Base-by-base conservation (phyloP, 2,329 filamentous ascomycete genomes). In the Blastomyces silverae region DNA sequence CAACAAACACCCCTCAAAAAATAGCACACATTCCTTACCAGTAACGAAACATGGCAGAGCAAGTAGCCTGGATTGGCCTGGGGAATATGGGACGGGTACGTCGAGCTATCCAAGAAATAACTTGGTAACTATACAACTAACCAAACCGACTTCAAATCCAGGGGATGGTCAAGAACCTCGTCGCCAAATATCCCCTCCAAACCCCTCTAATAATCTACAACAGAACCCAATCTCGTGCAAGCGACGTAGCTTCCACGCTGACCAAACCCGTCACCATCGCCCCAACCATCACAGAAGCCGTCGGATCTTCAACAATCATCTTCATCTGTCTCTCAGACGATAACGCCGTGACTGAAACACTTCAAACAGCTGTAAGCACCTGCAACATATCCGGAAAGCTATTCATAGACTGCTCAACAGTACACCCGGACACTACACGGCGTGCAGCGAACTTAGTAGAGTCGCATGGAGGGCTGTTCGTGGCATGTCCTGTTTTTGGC, bases 111-210 rank as follows among this genome's bases (percentile, higher is more conserved):
- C 3, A 48, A n/a, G 7, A 48, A 48, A 48, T 48, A 22, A 8
- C 46, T 22, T 48, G 7, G 34, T 8, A 34, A 20, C 22, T 7
- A 37, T 34, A 10, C 22, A n/a, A 57, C 48, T 56, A 55, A 62
- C 31, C 5, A n/a, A 44, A 17, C 7, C 39, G 42, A n/a, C 55
- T 17, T 56, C 22, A 25, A 42, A 57, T 58, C 20, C 66, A 91
- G 89, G 91, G 88, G 68, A 95, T 96, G 90, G 85, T 83, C 78
- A 89, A 88, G 77, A 96, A 96, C 74, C 81, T 97, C 48, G 87
- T 89, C 11, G 83, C 88, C 72, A 96, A 96, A 74, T 91, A 86
- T 39, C 80, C 84, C 42, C 84, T 92, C 37, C 82, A 86, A 34
- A 83, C 85, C 37, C 89, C 92, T 0, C 79, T 96, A 17, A 83